A percentile compares a stretch with the other conserved stretches of the same genome.
Conservation (phyloP, 2,329 filamentous ascomycete species). For the Ophiostoma pallidulum region DNA sequence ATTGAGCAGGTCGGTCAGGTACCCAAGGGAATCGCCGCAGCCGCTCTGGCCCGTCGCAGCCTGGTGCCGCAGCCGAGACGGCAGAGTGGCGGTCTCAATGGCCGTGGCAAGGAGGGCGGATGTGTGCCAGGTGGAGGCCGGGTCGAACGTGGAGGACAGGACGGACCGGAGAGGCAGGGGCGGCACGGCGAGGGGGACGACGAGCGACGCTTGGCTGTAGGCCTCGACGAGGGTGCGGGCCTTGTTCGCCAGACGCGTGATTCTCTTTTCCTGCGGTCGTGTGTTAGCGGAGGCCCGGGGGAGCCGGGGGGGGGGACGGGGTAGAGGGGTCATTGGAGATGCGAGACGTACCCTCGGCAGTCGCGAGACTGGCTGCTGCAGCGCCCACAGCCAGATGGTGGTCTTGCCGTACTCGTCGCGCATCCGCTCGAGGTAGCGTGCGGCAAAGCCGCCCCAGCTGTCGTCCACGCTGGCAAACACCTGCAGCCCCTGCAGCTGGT, state of each 20-base stretch:
- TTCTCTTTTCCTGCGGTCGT: conserved; percentile 46
- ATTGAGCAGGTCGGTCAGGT: conserved; percentile 59
- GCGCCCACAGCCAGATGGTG: conserved; percentile 76
- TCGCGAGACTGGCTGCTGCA: conserved; percentile 52
- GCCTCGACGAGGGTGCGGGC: conserved; percentile 63
- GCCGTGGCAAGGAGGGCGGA: conserved; percentile 68
- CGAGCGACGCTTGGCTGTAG: conserved; percentile 61
- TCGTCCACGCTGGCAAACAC: conserved; percentile 63
- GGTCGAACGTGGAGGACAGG: conserved; percentile 40
- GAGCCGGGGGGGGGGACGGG: neutral
- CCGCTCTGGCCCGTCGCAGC: conserved; percentile 30
- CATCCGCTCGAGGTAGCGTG: conserved; percentile 64
- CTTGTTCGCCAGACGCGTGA: conserved; percentile 61
- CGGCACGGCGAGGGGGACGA: conserved; percentile 63
- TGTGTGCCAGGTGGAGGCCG: conserved; percentile 64
- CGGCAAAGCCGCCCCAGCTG: conserved; percentile 71
- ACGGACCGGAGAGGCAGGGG: conserved; percentile 33
- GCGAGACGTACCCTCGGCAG: conserved; percentile 48
- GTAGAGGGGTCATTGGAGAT: too few species aligned
- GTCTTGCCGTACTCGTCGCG: conserved; percentile 87
- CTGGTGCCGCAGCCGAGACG: conserved; percentile 54
- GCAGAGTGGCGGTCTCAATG: conserved; percentile 69
- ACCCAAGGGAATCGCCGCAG: conserved; percentile 41
- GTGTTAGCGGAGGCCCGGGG: too few species aligned
- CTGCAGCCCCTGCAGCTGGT: conserved; percentile 83